phyloP scores from a whole-genome alignment of 495 filamentous ascomycete species.

The Aspergillus heteromorphus region DNA sequence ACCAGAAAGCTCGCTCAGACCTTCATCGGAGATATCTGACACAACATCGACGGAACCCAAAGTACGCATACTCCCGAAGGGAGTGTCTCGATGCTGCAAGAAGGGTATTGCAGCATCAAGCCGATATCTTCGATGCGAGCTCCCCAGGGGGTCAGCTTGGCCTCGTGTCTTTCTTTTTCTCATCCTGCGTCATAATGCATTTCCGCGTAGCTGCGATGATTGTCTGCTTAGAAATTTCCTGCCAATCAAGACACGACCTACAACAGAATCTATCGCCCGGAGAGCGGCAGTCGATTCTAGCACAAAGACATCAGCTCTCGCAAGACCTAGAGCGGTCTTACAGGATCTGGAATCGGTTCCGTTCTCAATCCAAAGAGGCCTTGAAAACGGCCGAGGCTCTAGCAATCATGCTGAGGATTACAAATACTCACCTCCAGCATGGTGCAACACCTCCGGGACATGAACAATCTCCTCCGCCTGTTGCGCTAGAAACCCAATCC shows the following conservation, averaged over 20 bases:
- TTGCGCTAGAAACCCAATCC: too few relatives aligned
- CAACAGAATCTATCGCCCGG: conserved; percentile 8
- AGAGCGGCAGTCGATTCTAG: background rate
- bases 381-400: conserved; percentile 16
- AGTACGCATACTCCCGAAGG: conserved; percentile 67
- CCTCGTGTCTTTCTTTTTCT: conserved; percentile 18
- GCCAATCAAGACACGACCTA: conserved; percentile 16
- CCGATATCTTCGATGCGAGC: conserved; percentile 64
- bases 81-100: conserved; percentile 73
- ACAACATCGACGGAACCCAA: conserved; percentile 57
- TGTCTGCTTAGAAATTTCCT: conserved; percentile 18
- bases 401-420: conserved; percentile 16
- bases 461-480: too few relatives aligned
- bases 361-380: conserved; percentile 15
- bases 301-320: conserved; percentile 3
- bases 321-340: conserved; percentile 11
- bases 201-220: conserved; percentile 20
- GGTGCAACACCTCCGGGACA: background rate
- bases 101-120: conserved; percentile 65
- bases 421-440: conserved; percentile 19
- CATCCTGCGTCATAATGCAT: conserved; percentile 13
- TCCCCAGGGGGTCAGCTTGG: conserved; percentile 50
- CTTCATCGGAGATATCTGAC: conserved; percentile 76
- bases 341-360: conserved; percentile 13
- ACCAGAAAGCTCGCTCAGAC: conserved; percentile 71